Conservation (phyloP, 768 basidiomycete genomes). For the Polyporus arcularius region DNA sequence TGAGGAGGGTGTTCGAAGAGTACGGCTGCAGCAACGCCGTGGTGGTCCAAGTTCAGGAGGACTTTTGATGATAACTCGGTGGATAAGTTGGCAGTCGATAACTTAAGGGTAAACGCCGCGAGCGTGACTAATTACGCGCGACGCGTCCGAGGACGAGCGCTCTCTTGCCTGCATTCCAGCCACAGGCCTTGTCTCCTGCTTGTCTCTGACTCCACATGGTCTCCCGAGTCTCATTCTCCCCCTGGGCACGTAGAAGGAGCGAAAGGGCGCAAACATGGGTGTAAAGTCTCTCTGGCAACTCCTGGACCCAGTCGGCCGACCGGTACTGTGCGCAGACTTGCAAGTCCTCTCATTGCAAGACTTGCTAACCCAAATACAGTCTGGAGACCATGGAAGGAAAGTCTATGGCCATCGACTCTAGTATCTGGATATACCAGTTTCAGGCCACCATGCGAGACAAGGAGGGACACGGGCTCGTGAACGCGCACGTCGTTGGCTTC, state of each 20-base stretch:
- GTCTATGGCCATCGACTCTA: slow-evolving; percentile 94
- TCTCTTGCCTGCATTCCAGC: neutral
- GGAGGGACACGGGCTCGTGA: slow-evolving; percentile 85
- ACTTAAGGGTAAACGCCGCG: neutral
- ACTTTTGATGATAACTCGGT: too few species aligned
- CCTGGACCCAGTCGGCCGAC: slow-evolving; percentile 89
- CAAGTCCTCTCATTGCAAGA: neutral
- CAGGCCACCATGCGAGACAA: slow-evolving; percentile 99
- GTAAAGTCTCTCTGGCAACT: slow-evolving; percentile 96
- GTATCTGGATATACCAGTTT: slow-evolving; percentile 99
- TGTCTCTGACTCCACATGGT: slow-evolving; percentile 10
- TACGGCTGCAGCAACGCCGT: neutral
- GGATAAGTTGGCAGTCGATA: too few species aligned
- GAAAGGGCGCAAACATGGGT: slow-evolving; percentile 62
- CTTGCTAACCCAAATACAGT: slow-evolving; percentile 40
- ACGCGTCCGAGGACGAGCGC: slow-evolving; percentile 8
- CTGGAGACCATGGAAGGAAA: slow-evolving; percentile 96
- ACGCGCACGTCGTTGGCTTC: slow-evolving; percentile 93
- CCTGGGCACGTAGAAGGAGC: neutral
- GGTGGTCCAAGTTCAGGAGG: slow-evolving; percentile 2
- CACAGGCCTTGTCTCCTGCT: neutral
- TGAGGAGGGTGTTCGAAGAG: neutral
- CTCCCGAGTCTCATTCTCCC: neutral
- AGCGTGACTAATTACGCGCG: slow-evolving; percentile 19
- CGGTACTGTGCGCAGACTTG: slow-evolving; percentile 72